Evolutionary conservation across 2,329 filamentous ascomycete genomes (phyloP).

Genomic region (Colletotrichum echinochloae): DNA sequence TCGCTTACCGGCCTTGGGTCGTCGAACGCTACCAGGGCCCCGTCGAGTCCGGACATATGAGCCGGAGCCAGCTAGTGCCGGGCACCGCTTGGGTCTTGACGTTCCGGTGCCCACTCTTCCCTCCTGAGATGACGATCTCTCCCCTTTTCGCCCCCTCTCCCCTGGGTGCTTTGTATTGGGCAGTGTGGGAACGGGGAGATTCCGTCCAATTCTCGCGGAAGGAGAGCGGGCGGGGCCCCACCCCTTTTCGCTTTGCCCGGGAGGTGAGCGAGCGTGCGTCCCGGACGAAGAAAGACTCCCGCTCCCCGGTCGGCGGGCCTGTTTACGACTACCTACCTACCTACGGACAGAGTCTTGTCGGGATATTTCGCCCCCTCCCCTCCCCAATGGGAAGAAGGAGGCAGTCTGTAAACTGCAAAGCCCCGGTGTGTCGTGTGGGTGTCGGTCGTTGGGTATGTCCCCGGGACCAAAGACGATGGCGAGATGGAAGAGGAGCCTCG

Average conservation of each 20-base stretch:
- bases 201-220: not conserved
- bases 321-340: no score
- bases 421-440: not conserved
- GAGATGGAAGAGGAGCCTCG: not conserved
- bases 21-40: not conserved
- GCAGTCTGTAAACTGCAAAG: no score
- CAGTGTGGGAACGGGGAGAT: not conserved
- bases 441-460: no score
- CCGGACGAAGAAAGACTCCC: not conserved
- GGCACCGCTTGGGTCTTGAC: constrained; percentile 2
- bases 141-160: no score
- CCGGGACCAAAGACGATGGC: no score
- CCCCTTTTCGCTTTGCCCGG: not conserved
- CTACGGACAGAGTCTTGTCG: no score
- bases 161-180: not conserved
- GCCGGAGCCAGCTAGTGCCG: constrained; percentile 19
- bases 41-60: not conserved
- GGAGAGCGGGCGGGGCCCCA: not conserved
- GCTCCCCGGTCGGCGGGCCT: not conserved
- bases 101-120: not conserved
- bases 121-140: not conserved
- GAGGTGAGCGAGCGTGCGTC: not conserved
- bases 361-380: no score
- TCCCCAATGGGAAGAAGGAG: no score
- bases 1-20: not conserved